phyloP scores from a whole-genome alignment of 106 monocot genomes.

The Dendrobium officinale region DNA sequence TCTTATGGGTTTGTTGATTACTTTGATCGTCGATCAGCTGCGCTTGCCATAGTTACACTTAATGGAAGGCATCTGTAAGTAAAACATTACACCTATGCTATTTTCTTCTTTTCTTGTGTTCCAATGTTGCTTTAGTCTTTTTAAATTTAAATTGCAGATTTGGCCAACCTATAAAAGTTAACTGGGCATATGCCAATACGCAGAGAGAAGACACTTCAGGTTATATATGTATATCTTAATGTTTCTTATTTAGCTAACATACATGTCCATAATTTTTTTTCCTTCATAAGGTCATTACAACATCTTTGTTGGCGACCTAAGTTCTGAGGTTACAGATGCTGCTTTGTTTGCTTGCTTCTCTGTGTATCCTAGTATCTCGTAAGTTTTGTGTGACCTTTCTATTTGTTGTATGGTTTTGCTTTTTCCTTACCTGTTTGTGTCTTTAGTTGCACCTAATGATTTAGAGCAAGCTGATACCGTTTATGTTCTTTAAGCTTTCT shows the following conservation, averaged over 20 bases:
- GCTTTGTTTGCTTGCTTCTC: slow-evolving; percentile 73
- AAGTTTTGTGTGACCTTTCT: slow-evolving; percentile 12
- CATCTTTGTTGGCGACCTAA: slow-evolving; percentile 88
- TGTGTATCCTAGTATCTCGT: slow-evolving; percentile 75
- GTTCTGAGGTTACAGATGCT: slow-evolving; percentile 77
- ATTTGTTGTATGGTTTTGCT: neutral
- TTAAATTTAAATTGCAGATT: slow-evolving; percentile 23
- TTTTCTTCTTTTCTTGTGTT: neutral
- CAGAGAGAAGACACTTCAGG: slow-evolving; percentile 87
- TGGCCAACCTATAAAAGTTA: slow-evolving; percentile 86
- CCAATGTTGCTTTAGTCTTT: neutral
- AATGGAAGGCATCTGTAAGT: slow-evolving; percentile 76
- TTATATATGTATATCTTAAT: neutral
- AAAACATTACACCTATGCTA: neutral
- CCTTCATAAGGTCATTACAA: slow-evolving; percentile 47
- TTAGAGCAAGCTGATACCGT: neutral
- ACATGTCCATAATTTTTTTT: neutral
- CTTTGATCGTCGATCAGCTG: slow-evolving; percentile 45
- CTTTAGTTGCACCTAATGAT: neutral
- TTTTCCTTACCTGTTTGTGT: neutral
- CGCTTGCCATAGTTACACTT: slow-evolving; percentile 74
- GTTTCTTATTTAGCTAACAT: neutral
- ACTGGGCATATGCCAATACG: slow-evolving; percentile 88
- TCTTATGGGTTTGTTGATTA: slow-evolving; percentile 57
- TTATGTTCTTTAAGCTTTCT: neutral